Percentiles rank a stretch among this genome's conserved stretches.
These are phyloP conservation scores for Fraxinus ornus DNA, from an alignment of 305 asterid species.

Conservation along the genomic window DNA sequence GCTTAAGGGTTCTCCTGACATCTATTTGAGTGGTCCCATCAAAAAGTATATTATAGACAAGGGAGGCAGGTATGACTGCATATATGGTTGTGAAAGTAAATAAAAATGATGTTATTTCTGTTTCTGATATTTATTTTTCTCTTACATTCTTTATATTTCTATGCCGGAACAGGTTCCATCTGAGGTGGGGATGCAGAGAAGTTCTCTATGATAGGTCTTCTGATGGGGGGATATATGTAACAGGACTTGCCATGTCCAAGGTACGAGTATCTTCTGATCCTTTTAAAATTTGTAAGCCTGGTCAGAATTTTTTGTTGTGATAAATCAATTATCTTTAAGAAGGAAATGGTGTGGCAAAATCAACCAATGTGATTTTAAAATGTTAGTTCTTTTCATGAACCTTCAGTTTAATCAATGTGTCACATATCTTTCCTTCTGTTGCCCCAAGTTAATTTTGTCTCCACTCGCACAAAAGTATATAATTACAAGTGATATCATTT, in stretches of 20 bases:
- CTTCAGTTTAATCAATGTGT: neutral
- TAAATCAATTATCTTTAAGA: neutral
- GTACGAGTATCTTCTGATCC: conserved; percentile 36
- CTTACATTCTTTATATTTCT: conserved; percentile 11
- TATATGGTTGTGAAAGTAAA: conserved; percentile 9
- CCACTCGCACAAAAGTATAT: neutral
- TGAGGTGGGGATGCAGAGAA: conserved; percentile 99
- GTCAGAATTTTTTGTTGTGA: conserved; percentile 4
- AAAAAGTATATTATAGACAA: conserved; percentile 72
- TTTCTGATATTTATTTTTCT: conserved; percentile 17
- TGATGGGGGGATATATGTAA: conserved; percentile 68
- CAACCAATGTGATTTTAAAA: conserved; percentile 7
- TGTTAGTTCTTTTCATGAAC: neutral
- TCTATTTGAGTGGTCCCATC: conserved; percentile 95
- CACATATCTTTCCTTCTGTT: neutral
- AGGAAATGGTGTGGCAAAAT: conserved; percentile 12
- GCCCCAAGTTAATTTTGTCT: neutral
- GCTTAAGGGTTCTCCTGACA: conserved; percentile 98
- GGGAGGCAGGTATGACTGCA: conserved; percentile 81
- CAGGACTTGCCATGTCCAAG: conserved; percentile 94
- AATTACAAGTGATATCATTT: neutral
- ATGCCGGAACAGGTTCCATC: conserved; percentile 72
- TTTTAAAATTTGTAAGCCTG: conserved; percentile 11
- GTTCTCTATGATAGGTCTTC: conserved; percentile 71
- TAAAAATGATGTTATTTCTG: neutral